Evolutionary conservation across 305 asterid species (phyloP).

Genomic region (Fraxinus floribunda): DNA sequence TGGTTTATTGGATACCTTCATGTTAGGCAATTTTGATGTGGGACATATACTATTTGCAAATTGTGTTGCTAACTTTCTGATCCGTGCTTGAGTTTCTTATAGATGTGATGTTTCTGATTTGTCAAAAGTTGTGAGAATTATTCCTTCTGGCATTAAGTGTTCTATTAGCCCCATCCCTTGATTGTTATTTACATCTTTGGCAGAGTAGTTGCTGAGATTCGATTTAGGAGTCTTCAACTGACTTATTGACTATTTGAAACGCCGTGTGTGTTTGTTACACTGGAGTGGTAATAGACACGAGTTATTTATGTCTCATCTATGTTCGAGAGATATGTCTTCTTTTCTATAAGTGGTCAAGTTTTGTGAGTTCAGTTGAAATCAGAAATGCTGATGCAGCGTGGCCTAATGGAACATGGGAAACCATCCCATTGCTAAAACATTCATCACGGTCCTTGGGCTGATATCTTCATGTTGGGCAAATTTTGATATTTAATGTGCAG

Average conservation of each 20-base stretch:
- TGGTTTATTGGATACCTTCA: slow-evolving; percentile 28
- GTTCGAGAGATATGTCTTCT: background rate
- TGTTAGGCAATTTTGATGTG: slow-evolving; percentile 51
- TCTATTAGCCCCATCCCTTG: background rate
- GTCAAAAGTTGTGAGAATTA: background rate
- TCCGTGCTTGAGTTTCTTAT: background rate
- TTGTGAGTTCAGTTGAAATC: background rate
- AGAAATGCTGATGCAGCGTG: background rate
- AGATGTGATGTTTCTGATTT: background rate
- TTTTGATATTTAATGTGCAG: too few species aligned
- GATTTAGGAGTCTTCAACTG: background rate
- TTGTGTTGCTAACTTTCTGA: background rate
- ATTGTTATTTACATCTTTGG: background rate
- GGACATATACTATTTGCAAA: slow-evolving; percentile 40
- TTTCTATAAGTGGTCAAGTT: too few species aligned
- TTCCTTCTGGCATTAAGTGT: background rate
- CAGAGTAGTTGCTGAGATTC: background rate
- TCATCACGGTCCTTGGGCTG: background rate
- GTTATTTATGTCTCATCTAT: background rate
- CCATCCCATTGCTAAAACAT: background rate
- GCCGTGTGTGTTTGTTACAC: background rate
- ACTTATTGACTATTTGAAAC: background rate
- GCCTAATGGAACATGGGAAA: background rate
- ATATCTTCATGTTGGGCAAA: background rate
- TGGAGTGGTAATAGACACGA: background rate